Evolutionary conservation across 1,284 basidiomycete genomes (phyloP), one percentile per base, ranked within the genome.

Genomic region (Wolfiporia cocos): DNA sequence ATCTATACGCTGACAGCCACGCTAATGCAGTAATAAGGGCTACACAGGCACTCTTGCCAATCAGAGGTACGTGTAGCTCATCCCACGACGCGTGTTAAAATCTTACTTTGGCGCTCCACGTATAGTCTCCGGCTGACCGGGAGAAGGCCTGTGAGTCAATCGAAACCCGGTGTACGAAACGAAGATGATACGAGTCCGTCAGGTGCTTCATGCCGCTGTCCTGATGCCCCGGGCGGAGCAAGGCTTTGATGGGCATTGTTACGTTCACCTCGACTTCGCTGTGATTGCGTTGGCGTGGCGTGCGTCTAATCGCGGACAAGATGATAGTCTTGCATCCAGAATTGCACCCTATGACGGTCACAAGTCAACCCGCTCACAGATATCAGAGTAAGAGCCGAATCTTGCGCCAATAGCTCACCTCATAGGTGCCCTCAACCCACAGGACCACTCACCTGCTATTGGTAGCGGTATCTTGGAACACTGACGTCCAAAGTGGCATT

Each of bases 151-250:
- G 39, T 42, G 42, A 44, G 41, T 22, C 38, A 37, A 37, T 26
- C 31, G 39, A 47, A 45, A 52, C 42, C 35, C 34, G 44, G 14
- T 28, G 32, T 23, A 39, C 44, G 44, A 42, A 11, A 22, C 14
- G 30, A 4, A 21, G 28, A 15, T 39, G 42, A 23, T 36, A 34
- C 46, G 20, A 23, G 9, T 26, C 37, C 29, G 49, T 54, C 52
- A 52, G 34, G 33, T 50, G 50, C 37, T 42, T 31, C 18, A 14
- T 28, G 32, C 18, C 37, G 40, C 26, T 46, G 35, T 23, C 34
- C 33, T 45, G 39, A 39, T 46, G 46, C 38, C 23, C 19, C 42
- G 46, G 40, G 41, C 52, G 52, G 52, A 46, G 28, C 49, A 46
- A 40, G 42, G 18, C 14, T 11, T 11, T 36, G 34, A 22, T 36